These are phyloP conservation scores for Fusarium austroafricanum DNA, from an alignment of 2,329 filamentous ascomycete genomes.

Conservation along the genomic window DNA sequence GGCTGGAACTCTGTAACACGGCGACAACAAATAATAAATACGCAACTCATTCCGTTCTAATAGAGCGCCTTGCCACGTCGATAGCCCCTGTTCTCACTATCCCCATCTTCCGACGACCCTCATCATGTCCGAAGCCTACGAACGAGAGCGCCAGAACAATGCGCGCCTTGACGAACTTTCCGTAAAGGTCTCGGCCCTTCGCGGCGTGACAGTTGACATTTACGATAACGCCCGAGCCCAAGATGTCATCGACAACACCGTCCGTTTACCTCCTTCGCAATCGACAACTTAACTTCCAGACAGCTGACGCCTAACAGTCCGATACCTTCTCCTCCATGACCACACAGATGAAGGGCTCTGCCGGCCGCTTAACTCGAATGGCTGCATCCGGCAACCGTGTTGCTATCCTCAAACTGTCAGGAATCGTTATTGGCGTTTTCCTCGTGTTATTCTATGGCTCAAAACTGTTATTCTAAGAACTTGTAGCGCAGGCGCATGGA, in stretches of 20 bases:
- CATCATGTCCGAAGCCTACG: slow-evolving; percentile 79
- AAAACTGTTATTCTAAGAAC: slow-evolving; percentile 68
- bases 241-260: slow-evolving; percentile 86
- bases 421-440: slow-evolving; percentile 79
- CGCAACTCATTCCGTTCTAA: neutral
- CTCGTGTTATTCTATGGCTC: slow-evolving; percentile 80
- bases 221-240: slow-evolving; percentile 95
- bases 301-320: slow-evolving; percentile 61
- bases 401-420: slow-evolving; percentile 89
- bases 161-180: slow-evolving; percentile 91
- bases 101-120: neutral
- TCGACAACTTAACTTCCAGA: neutral
- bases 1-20: neutral
- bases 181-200: slow-evolving; percentile 89
- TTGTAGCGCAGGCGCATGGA: slow-evolving; percentile 8
- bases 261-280: slow-evolving; percentile 56
- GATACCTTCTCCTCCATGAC: slow-evolving; percentile 93
- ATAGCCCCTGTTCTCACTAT: slow-evolving; percentile 13
- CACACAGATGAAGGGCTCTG: slow-evolving; percentile 84
- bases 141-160: slow-evolving; percentile 92
- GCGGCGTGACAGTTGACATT: slow-evolving; percentile 95
- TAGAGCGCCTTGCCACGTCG: neutral
- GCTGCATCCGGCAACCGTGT: slow-evolving; percentile 90
- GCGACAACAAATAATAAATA: slow-evolving; percentile 1
- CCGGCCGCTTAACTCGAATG: slow-evolving; percentile 86